Conservation (phyloP, 2,329 filamentous ascomycete species). For the Drechslera avenae region DNA sequence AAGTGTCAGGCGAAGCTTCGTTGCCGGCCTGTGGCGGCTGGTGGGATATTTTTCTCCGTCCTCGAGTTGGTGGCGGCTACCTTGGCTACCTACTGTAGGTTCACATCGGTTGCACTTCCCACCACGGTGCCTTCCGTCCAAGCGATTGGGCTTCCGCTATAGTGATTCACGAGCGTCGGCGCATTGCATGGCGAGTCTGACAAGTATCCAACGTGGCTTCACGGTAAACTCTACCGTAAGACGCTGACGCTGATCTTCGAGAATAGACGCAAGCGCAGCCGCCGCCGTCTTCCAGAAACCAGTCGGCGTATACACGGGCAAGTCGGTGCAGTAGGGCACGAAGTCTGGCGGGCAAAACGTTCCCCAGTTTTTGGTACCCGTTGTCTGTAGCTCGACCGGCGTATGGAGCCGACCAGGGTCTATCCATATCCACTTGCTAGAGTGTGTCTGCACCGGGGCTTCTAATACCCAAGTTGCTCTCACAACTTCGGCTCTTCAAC, state of each 20-base stretch:
- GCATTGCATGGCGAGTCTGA: conserved; percentile 24
- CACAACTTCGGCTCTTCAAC: too few relatives aligned
- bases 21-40: conserved; percentile 20
- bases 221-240: conserved; percentile 7
- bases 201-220: conserved; percentile 2
- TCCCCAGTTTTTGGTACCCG: conserved; percentile 17
- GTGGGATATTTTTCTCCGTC: conserved; percentile 31
- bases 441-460: conserved; percentile 6
- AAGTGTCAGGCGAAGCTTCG: conserved; percentile 23
- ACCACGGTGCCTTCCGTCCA: conserved; percentile 10
- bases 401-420: conserved; percentile 4
- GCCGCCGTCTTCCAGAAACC: conserved; percentile 19
- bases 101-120: conserved; percentile 14
- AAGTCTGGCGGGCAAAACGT: conserved; percentile 17
- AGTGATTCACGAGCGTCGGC: conserved; percentile 26
- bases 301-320: conserved; percentile 25
- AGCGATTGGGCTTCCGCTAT: conserved; percentile 10
- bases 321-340: conserved; percentile 32
- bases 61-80: conserved; percentile 19
- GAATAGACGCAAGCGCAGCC: conserved; percentile 10
- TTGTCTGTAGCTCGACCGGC: conserved; percentile 11
- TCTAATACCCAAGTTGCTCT: not conserved
- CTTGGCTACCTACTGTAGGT: conserved; percentile 6
- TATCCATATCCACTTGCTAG: conserved; percentile 7
- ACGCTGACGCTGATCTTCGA: conserved; percentile 13